These are phyloP conservation scores for Hygrocybe coccinea DNA, from an alignment of 768 basidiomycete species.

Conservation along the genomic window DNA sequence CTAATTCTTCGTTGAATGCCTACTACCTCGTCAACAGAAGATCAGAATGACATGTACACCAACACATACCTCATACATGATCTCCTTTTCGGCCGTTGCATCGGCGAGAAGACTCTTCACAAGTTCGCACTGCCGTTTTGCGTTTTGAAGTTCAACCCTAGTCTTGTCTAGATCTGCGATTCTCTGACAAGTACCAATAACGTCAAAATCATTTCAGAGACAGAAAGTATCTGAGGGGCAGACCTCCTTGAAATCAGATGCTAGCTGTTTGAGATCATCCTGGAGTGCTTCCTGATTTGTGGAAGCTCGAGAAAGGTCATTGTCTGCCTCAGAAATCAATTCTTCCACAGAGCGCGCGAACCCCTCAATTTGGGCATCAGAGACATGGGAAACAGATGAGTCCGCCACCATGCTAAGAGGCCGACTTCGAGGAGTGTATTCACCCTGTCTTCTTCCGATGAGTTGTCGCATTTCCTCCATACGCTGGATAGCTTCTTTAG, in stretches of 20 bases:
- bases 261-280: constrained; percentile 44
- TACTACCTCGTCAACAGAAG: constrained; percentile 22
- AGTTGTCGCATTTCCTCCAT: constrained; percentile 80
- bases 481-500: constrained; percentile 68
- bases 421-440: constrained; percentile 46
- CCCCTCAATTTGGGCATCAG: constrained; percentile 25
- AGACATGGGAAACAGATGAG: constrained; percentile 11
- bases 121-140: constrained; percentile 71
- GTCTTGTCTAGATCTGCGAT: constrained; percentile 57
- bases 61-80: constrained; percentile 78
- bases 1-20: constrained; percentile 94
- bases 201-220: neutral
- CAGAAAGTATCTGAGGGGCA: constrained; percentile 11
- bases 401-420: constrained; percentile 38
- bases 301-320: constrained; percentile 45
- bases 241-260: constrained; percentile 57
- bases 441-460: constrained; percentile 56
- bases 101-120: constrained; percentile 75
- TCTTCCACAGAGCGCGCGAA: constrained; percentile 46
- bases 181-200: constrained; percentile 40
- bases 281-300: constrained; percentile 55
- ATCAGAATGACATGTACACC: neutral
- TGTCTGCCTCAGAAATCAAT: constrained; percentile 55
- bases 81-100: constrained; percentile 81
- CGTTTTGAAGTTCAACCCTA: constrained; percentile 60